phyloP scores from a whole-genome alignment of 2,329 filamentous ascomycete species.

The Berkeleyomyces rouxiae region DNA sequence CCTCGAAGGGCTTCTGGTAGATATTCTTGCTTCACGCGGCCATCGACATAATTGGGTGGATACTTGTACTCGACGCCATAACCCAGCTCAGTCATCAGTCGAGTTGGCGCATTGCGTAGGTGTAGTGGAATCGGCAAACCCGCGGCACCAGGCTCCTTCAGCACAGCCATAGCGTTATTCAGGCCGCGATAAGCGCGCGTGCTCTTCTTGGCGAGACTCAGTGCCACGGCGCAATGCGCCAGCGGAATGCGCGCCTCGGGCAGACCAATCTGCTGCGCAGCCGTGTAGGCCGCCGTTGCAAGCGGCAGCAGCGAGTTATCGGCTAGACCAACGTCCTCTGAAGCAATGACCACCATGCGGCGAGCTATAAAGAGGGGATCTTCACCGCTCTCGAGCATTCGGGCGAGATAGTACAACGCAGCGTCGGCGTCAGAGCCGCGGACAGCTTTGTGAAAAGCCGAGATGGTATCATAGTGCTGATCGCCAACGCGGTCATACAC shows the following conservation, averaged over 20 bases:
- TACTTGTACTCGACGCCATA: constrained; percentile 93
- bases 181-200: constrained; percentile 72
- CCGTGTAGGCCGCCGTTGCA: constrained; percentile 71
- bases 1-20: constrained; percentile 62
- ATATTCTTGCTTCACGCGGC: constrained; percentile 74
- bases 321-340: constrained; percentile 81
- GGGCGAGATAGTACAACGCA: constrained; percentile 80
- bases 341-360: constrained; percentile 85
- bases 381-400: constrained; percentile 91
- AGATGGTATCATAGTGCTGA: constrained; percentile 95
- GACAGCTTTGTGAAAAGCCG: constrained; percentile 90
- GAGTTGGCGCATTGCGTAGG: constrained; percentile 78
- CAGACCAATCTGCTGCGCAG: constrained; percentile 84
- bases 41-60: constrained; percentile 75
- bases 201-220: constrained; percentile 68
- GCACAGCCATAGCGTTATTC: constrained; percentile 60
- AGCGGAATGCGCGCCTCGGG: constrained; percentile 88
- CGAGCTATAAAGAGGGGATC: constrained; percentile 86
- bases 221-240: constrained; percentile 69
- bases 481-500: constrained; percentile 92
- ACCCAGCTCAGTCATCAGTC: constrained; percentile 81
- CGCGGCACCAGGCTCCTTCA: constrained; percentile 71
- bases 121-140: constrained; percentile 71
- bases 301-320: constrained; percentile 71
- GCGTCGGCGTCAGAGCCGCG: constrained; percentile 77